phyloP scores from a whole-genome alignment of 768 basidiomycete genomes.

The Hygrophoropsis aurantiaca region DNA sequence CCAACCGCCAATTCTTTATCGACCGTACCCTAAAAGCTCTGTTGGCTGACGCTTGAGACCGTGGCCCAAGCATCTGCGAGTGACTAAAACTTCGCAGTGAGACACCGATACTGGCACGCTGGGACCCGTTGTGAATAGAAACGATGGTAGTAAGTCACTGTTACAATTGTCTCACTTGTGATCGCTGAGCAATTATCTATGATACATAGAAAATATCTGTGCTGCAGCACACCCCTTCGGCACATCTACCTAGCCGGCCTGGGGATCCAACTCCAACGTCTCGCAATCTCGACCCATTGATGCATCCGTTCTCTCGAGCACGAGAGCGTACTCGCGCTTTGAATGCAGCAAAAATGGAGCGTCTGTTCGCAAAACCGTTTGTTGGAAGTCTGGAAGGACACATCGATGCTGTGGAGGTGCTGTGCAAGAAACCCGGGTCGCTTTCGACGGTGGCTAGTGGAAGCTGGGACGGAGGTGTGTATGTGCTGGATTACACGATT shows the following conservation, averaged over 20 bases:
- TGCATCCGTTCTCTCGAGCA: slow-evolving; percentile 92
- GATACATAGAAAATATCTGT: slow-evolving; percentile 94
- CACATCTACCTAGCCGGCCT: slow-evolving; percentile 69
- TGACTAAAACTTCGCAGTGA: too few relatives aligned
- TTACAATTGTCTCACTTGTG: neutral
- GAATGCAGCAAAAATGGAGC: slow-evolving; percentile 95
- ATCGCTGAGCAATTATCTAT: neutral
- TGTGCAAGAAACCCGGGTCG: slow-evolving; percentile 70
- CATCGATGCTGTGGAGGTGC: slow-evolving; percentile 87
- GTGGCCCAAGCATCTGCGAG: too few relatives aligned
- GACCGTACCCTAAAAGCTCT: too few relatives aligned
- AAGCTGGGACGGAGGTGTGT: slow-evolving; percentile 93
- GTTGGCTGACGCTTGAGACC: too few relatives aligned
- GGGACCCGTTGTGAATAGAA: slow-evolving; percentile 1
- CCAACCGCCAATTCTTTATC: too few relatives aligned
- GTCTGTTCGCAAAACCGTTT: slow-evolving; percentile 98
- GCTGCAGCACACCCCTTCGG: slow-evolving; percentile 77
- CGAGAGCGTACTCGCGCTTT: slow-evolving; percentile 92
- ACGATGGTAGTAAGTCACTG: slow-evolving; percentile 7
- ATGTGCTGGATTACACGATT: neutral
- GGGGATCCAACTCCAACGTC: slow-evolving; percentile 88
- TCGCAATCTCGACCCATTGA: slow-evolving; percentile 90
- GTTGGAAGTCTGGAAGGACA: slow-evolving; percentile 89
- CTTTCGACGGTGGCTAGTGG: slow-evolving; percentile 84
- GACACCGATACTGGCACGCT: too few relatives aligned